phyloP scores from a whole-genome alignment of 805 yeast species.

The Saccharomycopsis guyanensis region DNA sequence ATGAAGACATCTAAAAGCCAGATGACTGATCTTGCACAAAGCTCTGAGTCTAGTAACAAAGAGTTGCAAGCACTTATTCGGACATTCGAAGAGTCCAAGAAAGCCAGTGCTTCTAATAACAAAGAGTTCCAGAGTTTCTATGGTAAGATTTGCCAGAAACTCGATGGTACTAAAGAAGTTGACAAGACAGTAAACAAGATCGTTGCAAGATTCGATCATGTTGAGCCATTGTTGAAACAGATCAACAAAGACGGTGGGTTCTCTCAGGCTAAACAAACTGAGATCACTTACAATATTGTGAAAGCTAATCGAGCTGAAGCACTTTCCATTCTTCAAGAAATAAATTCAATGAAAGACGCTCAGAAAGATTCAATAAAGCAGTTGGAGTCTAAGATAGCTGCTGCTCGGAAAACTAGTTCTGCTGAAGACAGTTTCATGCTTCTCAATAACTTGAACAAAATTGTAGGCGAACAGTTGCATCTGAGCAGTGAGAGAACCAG shows the following conservation, averaged over 20 bases:
- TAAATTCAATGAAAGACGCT: constrained; percentile 3
- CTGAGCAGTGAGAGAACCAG: constrained; percentile 1
- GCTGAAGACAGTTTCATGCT: constrained; percentile 2
- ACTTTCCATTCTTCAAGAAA: constrained; percentile 9
- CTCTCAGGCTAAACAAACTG: constrained; percentile 9
- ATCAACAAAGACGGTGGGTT: constrained; percentile 11
- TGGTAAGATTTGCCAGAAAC: background rate
- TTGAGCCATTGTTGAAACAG: constrained; percentile 1
- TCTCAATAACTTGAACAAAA: constrained; percentile 14
- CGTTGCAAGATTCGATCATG: background rate
- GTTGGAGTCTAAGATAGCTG: constrained; percentile 8
- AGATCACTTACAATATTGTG: constrained; percentile 16
- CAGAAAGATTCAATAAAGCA: constrained; percentile 5
- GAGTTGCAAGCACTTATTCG: constrained; percentile 8
- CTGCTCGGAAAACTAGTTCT: background rate
- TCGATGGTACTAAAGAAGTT: constrained; percentile 1
- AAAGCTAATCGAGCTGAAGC: constrained; percentile 18
- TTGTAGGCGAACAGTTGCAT: constrained; percentile 16
- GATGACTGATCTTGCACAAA: constrained; percentile 5
- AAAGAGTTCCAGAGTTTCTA: background rate
- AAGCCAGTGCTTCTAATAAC: background rate
- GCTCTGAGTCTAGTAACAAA: constrained; percentile 7
- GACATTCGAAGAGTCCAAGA: background rate
- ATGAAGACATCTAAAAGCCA: constrained; percentile 9
- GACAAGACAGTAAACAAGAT: background rate